Conservation (phyloP, 352 stramenopile genomes). For the Phytophthora colocasiae region DNA sequence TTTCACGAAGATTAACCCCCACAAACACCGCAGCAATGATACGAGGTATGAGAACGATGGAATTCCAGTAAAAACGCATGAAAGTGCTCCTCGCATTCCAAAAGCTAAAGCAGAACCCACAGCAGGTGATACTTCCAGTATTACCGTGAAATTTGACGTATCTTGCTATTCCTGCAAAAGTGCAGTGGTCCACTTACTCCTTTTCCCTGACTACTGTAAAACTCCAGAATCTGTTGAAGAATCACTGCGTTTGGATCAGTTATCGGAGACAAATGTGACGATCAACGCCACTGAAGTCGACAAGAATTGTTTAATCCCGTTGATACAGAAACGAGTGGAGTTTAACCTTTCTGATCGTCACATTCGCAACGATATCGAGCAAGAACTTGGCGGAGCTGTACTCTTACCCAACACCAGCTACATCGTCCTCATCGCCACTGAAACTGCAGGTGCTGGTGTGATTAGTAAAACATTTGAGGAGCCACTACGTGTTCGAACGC, state of each 20-base stretch:
- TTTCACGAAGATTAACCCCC: conserved; percentile 73
- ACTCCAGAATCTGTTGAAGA: conserved; percentile 21
- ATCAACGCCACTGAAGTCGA: background rate
- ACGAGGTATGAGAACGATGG: conserved; percentile 46
- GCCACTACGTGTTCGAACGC: conserved; percentile 49
- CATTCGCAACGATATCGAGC: conserved; percentile 45
- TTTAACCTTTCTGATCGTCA: conserved; percentile 47
- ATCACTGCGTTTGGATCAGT: conserved; percentile 25
- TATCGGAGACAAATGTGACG: conserved; percentile 23
- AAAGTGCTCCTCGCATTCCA: conserved; percentile 50
- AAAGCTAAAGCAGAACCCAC: conserved; percentile 54
- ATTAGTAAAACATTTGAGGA: conserved; percentile 56
- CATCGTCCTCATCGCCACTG: conserved; percentile 54
- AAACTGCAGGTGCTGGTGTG: conserved; percentile 67
- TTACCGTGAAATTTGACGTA: conserved; percentile 71
- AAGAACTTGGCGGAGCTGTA: conserved; percentile 36
- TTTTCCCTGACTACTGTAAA: conserved; percentile 49
- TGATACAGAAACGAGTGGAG: conserved; percentile 43
- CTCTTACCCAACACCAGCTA: conserved; percentile 62
- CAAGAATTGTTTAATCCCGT: conserved; percentile 17
- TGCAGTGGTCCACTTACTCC: conserved; percentile 61
- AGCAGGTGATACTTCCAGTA: conserved; percentile 56
- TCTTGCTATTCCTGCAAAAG: conserved; percentile 54
- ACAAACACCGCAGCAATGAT: conserved; percentile 58
- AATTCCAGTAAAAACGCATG: conserved; percentile 64